Base-by-base conservation (phyloP, 371 early-diverging fungal species). In the Mucor piriformis region DNA sequence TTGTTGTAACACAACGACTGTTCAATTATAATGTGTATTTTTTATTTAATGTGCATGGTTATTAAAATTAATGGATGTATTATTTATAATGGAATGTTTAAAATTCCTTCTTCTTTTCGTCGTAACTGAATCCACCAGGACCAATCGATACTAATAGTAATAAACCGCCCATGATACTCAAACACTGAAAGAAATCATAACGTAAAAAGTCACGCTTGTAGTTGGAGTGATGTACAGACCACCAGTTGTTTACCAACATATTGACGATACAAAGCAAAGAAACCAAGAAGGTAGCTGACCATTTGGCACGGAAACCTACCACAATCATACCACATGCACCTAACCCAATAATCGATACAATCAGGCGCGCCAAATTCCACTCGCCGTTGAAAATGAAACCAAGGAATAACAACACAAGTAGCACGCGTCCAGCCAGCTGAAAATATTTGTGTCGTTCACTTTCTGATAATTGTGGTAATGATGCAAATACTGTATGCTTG, bases 131-230 rank as follows among this genome's bases (percentile, higher is more conserved):
- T 38, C 87, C 88, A 56, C 96, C 97, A 20, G 97, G 95, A 16
- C 96, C 97, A 48, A 95, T 83, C 60, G 89, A 93, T 64, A 90
- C 88, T 33, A 97, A 83, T 37, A 96, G 72, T 35, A 97, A 69
- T 57, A 96, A 87, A 16, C 97, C 97, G 33, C 97, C 97, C 78
- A 94, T 85, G 76, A 96, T 93, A 21, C 94, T 94, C 27, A 96
- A 79, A n/a, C 92, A 96, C 74, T 97, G 97, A 89, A 96, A 97
- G 67, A 97, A 97, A 78, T 97, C 97, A 73, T 96, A 97, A 71
- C 95, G 92, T 64, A 92, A 82, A 70, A 95, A 96, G 55, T 97
- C 97, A 59, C 87, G 80, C 55, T 87, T 86, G 24, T 85, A 77
- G 47, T 83, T 74, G 42, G 83, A 77, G 48, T 86, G 88, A 65